A percentile compares a stretch with the other conserved stretches of the same genome.
phyloP scores from a whole-genome alignment of 2,329 filamentous ascomycete genomes.

The Fusarium stilboides region DNA sequence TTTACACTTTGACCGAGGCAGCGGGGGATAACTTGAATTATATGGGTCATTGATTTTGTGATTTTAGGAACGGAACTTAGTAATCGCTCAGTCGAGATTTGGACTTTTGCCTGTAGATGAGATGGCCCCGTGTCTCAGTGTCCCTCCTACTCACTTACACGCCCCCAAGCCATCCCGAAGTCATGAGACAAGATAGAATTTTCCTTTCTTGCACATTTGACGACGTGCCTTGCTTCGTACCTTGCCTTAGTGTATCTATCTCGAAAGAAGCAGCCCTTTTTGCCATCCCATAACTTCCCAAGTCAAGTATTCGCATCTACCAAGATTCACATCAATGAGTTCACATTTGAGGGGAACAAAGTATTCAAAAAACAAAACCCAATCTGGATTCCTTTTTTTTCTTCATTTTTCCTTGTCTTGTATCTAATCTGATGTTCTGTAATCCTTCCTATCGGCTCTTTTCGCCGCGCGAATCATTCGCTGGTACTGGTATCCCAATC shows the following conservation, averaged over 20 bases:
- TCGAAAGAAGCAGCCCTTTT: too few species aligned
- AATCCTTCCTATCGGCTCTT: slow-evolving; percentile 27
- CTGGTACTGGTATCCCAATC: slow-evolving; percentile 38
- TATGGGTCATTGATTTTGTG: neutral
- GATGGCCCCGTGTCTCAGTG: slow-evolving; percentile 11
- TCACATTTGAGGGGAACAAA: neutral
- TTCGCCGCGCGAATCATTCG: slow-evolving; percentile 9
- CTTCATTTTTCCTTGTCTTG: slow-evolving; percentile 37
- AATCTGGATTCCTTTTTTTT: slow-evolving; percentile 38
- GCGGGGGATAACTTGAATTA: too few species aligned
- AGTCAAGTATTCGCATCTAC: neutral
- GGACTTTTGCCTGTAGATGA: too few species aligned
- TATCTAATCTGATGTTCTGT: slow-evolving; percentile 40
- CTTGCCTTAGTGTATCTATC: slow-evolving; percentile 34
- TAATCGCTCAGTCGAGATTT: neutral
- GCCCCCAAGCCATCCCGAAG: slow-evolving; percentile 16
- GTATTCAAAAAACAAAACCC: slow-evolving; percentile 33
- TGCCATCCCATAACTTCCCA: neutral
- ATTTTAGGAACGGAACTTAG: neutral
- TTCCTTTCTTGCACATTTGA: slow-evolving; percentile 2
- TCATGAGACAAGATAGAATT: slow-evolving; percentile 33
- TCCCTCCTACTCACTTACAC: neutral
- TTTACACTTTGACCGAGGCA: slow-evolving; percentile 30
- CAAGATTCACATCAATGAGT: neutral
- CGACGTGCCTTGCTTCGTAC: slow-evolving; percentile 7